Conservation (phyloP, 140 eudicot genomes). For the Anethum foeniculum region DNA sequence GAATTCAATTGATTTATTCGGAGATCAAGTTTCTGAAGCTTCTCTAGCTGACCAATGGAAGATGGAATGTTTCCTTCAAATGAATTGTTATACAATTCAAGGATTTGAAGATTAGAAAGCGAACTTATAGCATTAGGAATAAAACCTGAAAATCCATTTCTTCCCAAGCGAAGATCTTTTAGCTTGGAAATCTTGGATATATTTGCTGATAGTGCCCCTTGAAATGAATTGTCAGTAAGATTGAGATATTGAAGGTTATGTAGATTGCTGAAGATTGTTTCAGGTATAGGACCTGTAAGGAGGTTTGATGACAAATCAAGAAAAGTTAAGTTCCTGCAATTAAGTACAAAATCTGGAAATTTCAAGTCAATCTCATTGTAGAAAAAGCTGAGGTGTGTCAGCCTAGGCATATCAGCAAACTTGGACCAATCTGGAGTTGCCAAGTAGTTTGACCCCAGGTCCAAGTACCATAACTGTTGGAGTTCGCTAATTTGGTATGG, state of each 20-base stretch:
- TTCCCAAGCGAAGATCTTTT: conserved; percentile 37
- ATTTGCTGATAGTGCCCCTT: conserved; percentile 36
- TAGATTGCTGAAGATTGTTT: conserved; percentile 38
- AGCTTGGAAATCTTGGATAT: conserved; percentile 38
- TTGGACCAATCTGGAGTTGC: conserved; percentile 50
- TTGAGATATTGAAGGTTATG: conserved; percentile 47
- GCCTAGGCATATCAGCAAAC: conserved; percentile 40
- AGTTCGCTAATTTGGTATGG: conserved; percentile 55
- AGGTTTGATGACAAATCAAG: conserved; percentile 60
- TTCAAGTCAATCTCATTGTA: conserved; percentile 34
- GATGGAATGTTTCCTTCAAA: conserved; percentile 55
- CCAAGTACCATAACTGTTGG: conserved; percentile 44
- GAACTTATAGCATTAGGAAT: conserved; percentile 33
- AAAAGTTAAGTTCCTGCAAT: conserved; percentile 38
- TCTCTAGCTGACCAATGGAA: conserved; percentile 41
- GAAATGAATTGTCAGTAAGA: conserved; percentile 40
- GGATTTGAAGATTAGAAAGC: conserved; percentile 28
- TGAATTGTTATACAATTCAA: conserved; percentile 37
- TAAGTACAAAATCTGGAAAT: conserved; percentile 48
- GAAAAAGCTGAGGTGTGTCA: conserved; percentile 42
- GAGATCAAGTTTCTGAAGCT: conserved; percentile 43
- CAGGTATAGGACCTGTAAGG: conserved; percentile 58
- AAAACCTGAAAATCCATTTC: conserved; percentile 44
- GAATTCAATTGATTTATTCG: conserved; percentile 41
- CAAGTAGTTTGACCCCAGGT: conserved; percentile 55